Evolutionary conservation across 257 asterid genomes (phyloP), one percentile per base, ranked within the genome.

Genomic region (Catharanthus roseus): DNA sequence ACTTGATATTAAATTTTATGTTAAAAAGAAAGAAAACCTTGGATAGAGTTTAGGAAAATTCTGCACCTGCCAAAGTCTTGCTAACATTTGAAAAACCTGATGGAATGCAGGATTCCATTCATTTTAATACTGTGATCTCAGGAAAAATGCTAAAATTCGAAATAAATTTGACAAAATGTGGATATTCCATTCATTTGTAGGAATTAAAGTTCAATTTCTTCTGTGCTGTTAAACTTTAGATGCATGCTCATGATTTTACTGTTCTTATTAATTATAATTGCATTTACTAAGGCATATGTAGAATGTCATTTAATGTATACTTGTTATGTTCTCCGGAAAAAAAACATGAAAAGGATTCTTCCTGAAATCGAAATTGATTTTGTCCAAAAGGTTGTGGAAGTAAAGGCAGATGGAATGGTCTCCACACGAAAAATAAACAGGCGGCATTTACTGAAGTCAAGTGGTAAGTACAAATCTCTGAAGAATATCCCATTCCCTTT

Each of bases 361-460:
- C 65, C 54, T 54, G 21, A 66, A 0, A 62, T 51, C 29, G 24
- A 62, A 56, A 76, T 78, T 57, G 6, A 15, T 56, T 56, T 61
- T 56, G 18, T 69, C 74, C 78, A 72, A 77, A 82, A 92, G 99
- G 99, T 95, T 56, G 96, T 95, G 76, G 99, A 95, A 87, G 99
- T 95, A 21, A 83, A 80, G 77, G 80, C 90, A 29, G 81, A 80
- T 72, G 97, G 97, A 70, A 77, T 70, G 78, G 90, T 95, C 64
- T 90, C 99, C n/a, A 91, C 89, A 39, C 80, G 96, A 78, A 91
- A 89, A 86, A 89, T 95, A 73, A 88, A 87, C 79, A 87, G 97
- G 72, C 67, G 93, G 74, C 86, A 89, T 78, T 81, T 95, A 81
- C 70, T 95, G 76, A 95, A 95, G 82, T 86, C 96, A 38, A 86